Base-by-base conservation (phyloP, 2,329 filamentous ascomycete genomes). In the Cryphonectria japonica region DNA sequence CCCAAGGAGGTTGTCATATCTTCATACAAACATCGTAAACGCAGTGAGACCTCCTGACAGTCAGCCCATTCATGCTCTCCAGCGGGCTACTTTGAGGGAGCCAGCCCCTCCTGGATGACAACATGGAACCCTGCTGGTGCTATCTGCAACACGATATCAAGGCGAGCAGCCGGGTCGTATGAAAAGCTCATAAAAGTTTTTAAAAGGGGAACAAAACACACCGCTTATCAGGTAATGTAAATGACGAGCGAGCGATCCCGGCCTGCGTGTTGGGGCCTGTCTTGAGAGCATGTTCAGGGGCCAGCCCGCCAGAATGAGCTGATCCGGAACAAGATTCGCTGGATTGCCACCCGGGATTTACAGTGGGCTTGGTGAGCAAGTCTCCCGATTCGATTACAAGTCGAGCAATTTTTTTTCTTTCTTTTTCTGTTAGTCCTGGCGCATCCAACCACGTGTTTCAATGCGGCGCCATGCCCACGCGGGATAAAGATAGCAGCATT, bases 261-360 rank as follows among this genome's bases (percentile, higher is more conserved):
- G 61, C 26, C 19, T 62, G 34, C 16, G 13, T 26, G 37, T 41
- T 43, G 37, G 61, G 26, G 26, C 8, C 46, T 19, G 61, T 64
- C 34, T 26, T 16, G 26, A 60, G 13, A 16, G 32, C 32, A 26
- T 41, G 52, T 63, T 69, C n/a, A 63, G 67, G 59, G 43, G 67
- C 59, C 32, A 16, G 19, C 16, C 41, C 59, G 50, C 67, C 67
- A 68, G 32, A 61, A 32, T 72, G 70, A 66, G 70, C 70, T 72
- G 70, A 72, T 70, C 46, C 67, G 70, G 70, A 66, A 72, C 68
- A 67, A 65, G 65, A 70, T 61, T 65, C 68, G 68, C 66, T 62
- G 67, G 64, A 69, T 66, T 66, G 70, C 59, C 67, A 69, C 67
- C 22, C 13, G 57, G 39, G 46, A n/a, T n/a, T 68, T 67, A 59